Percentiles rank a stretch among this genome's conserved stretches.
Evolutionary conservation across 306 rosid genomes (phyloP).

Genomic region (Malus domestica): ASM211411v1 NC_041789.1:30459001-30459500

Average conservation of each 20-base stretch:
- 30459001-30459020: conserved; percentile 68
- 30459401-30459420: no score
- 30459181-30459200: conserved; percentile 39
- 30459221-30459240: conserved; percentile 73
- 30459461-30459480: no score
- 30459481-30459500: no score
- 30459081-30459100: not conserved
- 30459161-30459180: not conserved
- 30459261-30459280: conserved; percentile 68
- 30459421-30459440: no score
- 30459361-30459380: conserved; percentile 40
- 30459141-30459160: not conserved
- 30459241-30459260: conserved; percentile 86
- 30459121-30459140: not conserved
- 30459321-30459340: conserved; percentile 31
- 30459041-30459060: conserved; percentile 87
- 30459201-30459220: conserved; percentile 43
- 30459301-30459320: conserved; percentile 80
- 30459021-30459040: conserved; percentile 72
- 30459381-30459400: conserved; percentile 25
- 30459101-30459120: not conserved
- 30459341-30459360: conserved; percentile 65
- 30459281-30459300: conserved; percentile 93
- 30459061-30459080: conserved; percentile 63
- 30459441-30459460: no score